phyloP scores from a whole-genome alignment of 805 yeast genomes.

The Spathaspora girioi region DNA sequence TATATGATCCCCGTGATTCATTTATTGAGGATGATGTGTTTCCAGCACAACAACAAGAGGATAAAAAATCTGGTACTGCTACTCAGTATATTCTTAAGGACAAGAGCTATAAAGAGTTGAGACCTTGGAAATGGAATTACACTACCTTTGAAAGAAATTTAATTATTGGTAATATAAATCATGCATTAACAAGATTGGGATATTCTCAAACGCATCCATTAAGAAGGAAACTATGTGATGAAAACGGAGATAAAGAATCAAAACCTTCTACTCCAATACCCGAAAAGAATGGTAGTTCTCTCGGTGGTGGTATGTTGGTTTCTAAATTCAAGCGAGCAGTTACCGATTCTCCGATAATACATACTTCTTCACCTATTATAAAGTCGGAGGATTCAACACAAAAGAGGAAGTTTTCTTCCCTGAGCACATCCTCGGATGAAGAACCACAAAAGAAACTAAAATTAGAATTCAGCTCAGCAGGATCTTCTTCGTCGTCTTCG shows the following conservation, averaged over 20 bases:
- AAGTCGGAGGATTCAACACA: background rate
- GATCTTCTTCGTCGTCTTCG: slow-evolving; percentile 36
- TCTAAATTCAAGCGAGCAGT: slow-evolving; percentile 4
- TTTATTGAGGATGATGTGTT: slow-evolving; percentile 28
- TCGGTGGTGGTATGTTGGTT: slow-evolving; percentile 20
- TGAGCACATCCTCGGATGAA: slow-evolving; percentile 10
- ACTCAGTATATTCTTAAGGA: slow-evolving; percentile 30
- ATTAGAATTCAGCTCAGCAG: slow-evolving; percentile 8
- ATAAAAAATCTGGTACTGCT: background rate
- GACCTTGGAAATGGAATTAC: slow-evolving; percentile 37
- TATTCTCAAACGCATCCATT: slow-evolving; percentile 42
- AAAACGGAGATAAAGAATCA: slow-evolving; percentile 4
- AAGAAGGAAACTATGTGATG: slow-evolving; percentile 26
- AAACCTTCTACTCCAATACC: background rate
- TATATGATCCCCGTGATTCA: slow-evolving; percentile 27
- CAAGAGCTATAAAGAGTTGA: slow-evolving; percentile 36
- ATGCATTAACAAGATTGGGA: slow-evolving; percentile 40
- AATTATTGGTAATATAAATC: slow-evolving; percentile 29
- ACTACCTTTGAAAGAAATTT: slow-evolving; percentile 27
- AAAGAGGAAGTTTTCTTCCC: slow-evolving; percentile 7
- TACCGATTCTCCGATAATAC: background rate
- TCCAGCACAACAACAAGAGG: slow-evolving; percentile 13
- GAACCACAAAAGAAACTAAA: slow-evolving; percentile 8
- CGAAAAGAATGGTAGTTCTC: slow-evolving; percentile 3
- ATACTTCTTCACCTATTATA: background rate